Base-by-base conservation (phyloP, 73 alveolate genomes). In the Symbiodinium pilosum region DNA sequence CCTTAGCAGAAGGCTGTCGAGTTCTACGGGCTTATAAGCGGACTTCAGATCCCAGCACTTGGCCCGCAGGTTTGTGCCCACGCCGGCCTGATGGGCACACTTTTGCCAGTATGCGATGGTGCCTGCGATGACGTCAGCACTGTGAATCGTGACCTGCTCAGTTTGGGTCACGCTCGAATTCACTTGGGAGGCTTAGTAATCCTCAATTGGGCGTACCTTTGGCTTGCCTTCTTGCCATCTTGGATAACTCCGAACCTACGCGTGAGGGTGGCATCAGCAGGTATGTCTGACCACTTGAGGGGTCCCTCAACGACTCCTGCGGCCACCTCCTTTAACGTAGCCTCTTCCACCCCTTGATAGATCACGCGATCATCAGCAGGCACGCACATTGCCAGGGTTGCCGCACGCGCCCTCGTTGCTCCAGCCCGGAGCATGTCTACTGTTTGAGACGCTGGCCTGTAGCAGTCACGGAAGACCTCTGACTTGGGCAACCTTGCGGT, bases 251-350 rank as follows among this genome's bases (percentile, higher is more conserved):
- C 81, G 34, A 85, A 85, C 14, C 93, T 3, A 4, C 56, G 30
- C 1, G 93, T 85, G 51, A 85, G 81, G 28, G 64, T 1, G 9
- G 93, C 54, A 1, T 36, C 93, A 5, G 43, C 71, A 3, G 93
- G 81, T 51, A 85, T 6, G 8, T 2, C 12, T 18, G 43, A 9
- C 1, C 34, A 36, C 5, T 51, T 52, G 26, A 86, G 2, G 14
- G 93, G 93, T 0, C 93, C 93, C 40, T n/a, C 40, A 9, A 85
- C 24, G 69, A 85, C 44, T 0, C 93, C 93, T 5, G 12, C 26
- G 4, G 1, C 83, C 28, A 47, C 54, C 38, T 86, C 77, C n/a
- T 86, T 43, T 54, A 86, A 0, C 5, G 68, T 86, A 12, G 93
- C 83, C 40, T 44, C 83, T 26, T 32, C 56, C 28, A 86, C 52